phyloP scores from a whole-genome alignment of 2,329 filamentous ascomycete genomes.

The Aspergillus persii region DNA sequence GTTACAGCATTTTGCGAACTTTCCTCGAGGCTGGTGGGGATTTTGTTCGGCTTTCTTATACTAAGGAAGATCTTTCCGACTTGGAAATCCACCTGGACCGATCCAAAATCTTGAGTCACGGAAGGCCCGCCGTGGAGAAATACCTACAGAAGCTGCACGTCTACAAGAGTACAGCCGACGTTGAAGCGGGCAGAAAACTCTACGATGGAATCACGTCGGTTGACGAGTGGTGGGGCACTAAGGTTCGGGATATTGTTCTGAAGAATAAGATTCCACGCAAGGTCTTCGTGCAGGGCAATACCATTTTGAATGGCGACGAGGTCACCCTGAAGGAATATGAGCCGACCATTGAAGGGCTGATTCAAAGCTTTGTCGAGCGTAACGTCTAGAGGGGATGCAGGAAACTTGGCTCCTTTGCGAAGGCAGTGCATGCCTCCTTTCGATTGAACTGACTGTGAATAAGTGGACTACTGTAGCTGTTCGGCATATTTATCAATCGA shows the following conservation, averaged over 20 bases:
- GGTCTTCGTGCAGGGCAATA: constrained; percentile 92
- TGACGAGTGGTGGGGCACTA: constrained; percentile 78
- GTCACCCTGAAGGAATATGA: constrained; percentile 85
- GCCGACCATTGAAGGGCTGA: constrained; percentile 73
- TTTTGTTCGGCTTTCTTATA: constrained; percentile 79
- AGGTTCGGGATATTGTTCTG: constrained; percentile 66
- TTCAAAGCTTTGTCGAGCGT: constrained; percentile 73
- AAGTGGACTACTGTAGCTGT: background rate
- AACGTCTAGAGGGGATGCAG: constrained; percentile 32
- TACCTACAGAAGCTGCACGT: constrained; percentile 91
- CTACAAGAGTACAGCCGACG: constrained; percentile 87
- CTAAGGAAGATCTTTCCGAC: constrained; percentile 72
- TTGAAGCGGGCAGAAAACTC: constrained; percentile 71
- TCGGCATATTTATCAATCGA: background rate
- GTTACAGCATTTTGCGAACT: constrained; percentile 74
- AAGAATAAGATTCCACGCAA: constrained; percentile 60
- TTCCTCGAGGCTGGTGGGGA: constrained; percentile 83
- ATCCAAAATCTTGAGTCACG: constrained; percentile 78
- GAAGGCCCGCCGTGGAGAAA: constrained; percentile 76
- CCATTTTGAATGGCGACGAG: constrained; percentile 65
- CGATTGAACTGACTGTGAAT: background rate
- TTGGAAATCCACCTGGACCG: constrained; percentile 80
- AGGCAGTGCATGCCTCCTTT: background rate
- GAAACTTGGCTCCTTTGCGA: background rate
- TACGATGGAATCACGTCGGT: constrained; percentile 84